phyloP scores from a whole-genome alignment of 805 yeast genomes.

The Yamadazyma takamatsuzukensis region DNA sequence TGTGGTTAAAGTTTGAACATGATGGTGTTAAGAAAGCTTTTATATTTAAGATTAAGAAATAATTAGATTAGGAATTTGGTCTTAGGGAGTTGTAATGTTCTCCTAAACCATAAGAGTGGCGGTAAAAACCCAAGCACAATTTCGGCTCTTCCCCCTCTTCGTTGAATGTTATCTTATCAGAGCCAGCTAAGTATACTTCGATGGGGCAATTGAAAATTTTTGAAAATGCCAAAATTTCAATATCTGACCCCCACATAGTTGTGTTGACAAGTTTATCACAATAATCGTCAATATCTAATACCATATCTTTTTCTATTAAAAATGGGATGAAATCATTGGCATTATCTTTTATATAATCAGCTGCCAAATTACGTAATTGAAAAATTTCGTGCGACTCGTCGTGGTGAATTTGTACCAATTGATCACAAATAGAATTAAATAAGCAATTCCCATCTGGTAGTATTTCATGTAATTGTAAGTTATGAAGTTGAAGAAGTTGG shows the following conservation, averaged over 20 bases:
- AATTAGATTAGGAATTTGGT: too few relatives aligned
- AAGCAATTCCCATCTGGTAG: constrained; percentile 93
- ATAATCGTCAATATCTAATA: constrained; percentile 65
- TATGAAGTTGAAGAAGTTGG: constrained; percentile 45
- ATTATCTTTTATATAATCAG: constrained; percentile 58
- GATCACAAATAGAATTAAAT: constrained; percentile 83
- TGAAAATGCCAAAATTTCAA: constrained; percentile 82
- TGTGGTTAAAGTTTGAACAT: too few relatives aligned
- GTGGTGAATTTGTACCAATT: constrained; percentile 56
- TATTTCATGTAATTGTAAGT: constrained; percentile 62
- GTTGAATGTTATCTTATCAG: constrained; percentile 61
- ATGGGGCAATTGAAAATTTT: constrained; percentile 69
- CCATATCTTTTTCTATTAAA: constrained; percentile 68
- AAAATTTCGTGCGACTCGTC: constrained; percentile 16
- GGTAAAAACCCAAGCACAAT: constrained; percentile 74
- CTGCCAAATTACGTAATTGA: constrained; percentile 63
- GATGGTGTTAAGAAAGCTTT: too few relatives aligned
- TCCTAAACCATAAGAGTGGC: constrained; percentile 84
- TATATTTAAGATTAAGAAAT: too few relatives aligned
- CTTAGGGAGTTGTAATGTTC: constrained; percentile 85
- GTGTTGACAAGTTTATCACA: constrained; percentile 66
- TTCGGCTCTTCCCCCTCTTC: constrained; percentile 50
- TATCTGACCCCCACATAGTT: constrained; percentile 94
- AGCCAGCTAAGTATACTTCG: constrained; percentile 74
- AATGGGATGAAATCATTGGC: constrained; percentile 77